Evolutionary conservation across 495 filamentous ascomycete species (phyloP), one percentile per base, ranked within the genome.

Genomic region (Astrocystis sublimbata): DNA sequence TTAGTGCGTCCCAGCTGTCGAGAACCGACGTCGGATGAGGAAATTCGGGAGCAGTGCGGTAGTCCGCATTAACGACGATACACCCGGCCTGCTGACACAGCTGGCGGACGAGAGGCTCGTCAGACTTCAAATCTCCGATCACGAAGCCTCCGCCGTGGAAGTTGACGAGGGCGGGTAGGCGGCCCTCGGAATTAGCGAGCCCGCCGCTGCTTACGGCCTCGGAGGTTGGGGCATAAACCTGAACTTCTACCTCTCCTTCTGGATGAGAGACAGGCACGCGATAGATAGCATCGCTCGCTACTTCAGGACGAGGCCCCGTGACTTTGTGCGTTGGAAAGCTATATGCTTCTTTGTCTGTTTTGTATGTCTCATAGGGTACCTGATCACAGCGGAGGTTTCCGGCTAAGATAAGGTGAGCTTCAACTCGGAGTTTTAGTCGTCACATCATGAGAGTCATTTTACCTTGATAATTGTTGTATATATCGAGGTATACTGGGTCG

Each of bases 141-240:
- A 86, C 88, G 63, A 89, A 90, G 2, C 87, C 87, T 10, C 87
- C 87, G 9, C 87, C 87, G 60, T 90, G 78, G 67, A 85, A 87
- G 47, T 88, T 86, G 47, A 89, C 79, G 1, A 86, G 76, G 7
- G 83, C 80, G 0, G 86, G 85, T 1, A 75, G 66, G 40, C 66
- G 58, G 4, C 71, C 68, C 21, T 74, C 64, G 4, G 68, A 58
- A 36, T 65, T 62, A 17, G 62, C 65, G 2, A 74, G 60, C 2
- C 73, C 71, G 12, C 68, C 65, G 42, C 47, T 62, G 26, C 49
- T 49, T 19, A 72, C 63, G 1, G 73, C 73, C 1, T 74, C 69
- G 42, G 64, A 40, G 1, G 73, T 74, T 15, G 74, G 74, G 9
- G 61, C 50, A 60, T 70, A 76, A 38, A 75, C 67, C 60, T 76